phyloP scores from a whole-genome alignment of 2,329 filamentous ascomycete genomes.

The Zymoseptoria tritici region DNA sequence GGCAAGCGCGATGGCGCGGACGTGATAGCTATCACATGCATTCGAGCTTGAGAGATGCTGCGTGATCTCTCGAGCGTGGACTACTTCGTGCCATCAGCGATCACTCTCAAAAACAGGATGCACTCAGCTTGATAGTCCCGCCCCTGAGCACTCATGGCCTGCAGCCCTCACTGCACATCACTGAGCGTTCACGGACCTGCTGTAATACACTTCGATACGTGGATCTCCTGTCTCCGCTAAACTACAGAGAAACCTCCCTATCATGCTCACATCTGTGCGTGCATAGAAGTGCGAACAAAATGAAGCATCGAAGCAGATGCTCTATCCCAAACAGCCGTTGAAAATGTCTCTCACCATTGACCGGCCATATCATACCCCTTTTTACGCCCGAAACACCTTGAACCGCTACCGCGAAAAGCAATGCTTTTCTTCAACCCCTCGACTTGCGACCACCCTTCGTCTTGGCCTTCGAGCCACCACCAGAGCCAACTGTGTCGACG shows the following conservation, averaged over 20 bases:
- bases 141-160: no score
- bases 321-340: background rate
- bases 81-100: no score
- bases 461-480: slow-evolving; percentile 37
- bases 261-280: background rate
- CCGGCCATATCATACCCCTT: background rate
- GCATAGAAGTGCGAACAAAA: background rate
- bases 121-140: no score
- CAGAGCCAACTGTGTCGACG: slow-evolving; percentile 67
- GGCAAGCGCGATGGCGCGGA: no score
- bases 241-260: background rate
- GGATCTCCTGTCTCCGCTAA: background rate
- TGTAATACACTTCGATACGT: background rate
- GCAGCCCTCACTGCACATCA: no score
- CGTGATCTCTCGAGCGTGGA: no score
- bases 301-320: background rate
- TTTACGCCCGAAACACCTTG: background rate
- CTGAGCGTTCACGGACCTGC: no score
- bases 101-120: no score
- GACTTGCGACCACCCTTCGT: slow-evolving; percentile 32
- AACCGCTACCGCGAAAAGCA: background rate
- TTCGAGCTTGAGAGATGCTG: no score
- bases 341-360: background rate
- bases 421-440: background rate
- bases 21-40: no score